Evolutionary conservation across 495 filamentous ascomycete species (phyloP).

Genomic region (Aspergillus incahuasiensis): DNA sequence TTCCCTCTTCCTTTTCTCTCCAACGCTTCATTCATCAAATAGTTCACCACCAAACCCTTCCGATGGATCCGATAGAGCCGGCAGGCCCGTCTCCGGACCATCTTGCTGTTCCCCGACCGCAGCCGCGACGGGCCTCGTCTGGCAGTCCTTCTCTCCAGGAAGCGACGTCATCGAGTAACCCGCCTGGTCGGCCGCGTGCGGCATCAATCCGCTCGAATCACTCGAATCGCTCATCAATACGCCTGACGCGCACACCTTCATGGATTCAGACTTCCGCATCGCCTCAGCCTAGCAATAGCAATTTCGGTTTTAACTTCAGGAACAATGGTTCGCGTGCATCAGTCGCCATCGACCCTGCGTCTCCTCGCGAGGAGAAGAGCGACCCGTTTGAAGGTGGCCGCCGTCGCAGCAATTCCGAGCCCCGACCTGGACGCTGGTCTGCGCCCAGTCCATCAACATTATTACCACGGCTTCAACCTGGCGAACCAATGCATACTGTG

Average conservation of each 20-base stretch:
- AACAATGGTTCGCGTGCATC: conserved; percentile 5
- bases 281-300: conserved; percentile 7
- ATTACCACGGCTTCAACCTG: conserved; percentile 29
- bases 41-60: neutral
- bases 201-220: conserved; percentile 27
- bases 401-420: conserved; percentile 46
- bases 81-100: conserved; percentile 19
- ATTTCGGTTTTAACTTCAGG: neutral
- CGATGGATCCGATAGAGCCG: conserved; percentile 45
- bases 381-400: conserved; percentile 30
- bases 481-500: conserved; percentile 34
- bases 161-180: conserved; percentile 14
- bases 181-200: conserved; percentile 10
- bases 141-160: conserved; percentile 3
- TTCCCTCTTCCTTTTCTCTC: neutral
- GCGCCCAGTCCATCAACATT: conserved; percentile 27
- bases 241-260: conserved; percentile 35
- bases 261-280: neutral
- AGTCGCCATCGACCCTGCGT: neutral
- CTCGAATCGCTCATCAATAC: conserved; percentile 38
- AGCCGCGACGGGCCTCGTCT: conserved; percentile 6
- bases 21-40: neutral
- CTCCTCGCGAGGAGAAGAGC: conserved; percentile 23
- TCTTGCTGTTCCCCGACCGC: conserved; percentile 9
- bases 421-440: conserved; percentile 38